Base-by-base conservation (phyloP, 106 monocot genomes). In the Acorus gramineus region DNA sequence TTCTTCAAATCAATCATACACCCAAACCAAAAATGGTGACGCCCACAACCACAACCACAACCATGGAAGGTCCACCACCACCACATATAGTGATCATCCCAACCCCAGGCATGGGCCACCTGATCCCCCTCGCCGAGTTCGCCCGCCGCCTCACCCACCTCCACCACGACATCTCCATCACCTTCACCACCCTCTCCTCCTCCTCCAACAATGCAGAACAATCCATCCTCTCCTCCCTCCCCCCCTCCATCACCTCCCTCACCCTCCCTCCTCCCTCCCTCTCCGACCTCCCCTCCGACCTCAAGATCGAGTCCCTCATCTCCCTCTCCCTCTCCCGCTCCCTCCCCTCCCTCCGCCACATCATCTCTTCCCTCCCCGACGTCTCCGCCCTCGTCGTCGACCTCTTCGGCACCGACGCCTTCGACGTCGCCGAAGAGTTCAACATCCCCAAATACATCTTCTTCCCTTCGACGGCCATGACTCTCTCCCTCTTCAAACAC, bases 361-460 rank as follows among this genome's bases (percentile, higher is more conserved):
- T 49, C 7, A 71, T 90, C 64, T 8, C 4, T 11, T 7, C 49
- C 42, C 70, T 80, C 54, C 8, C 44, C 8, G 47, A 7, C 53
- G 28, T 28, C 28, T 28, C 28, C 28, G 28, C 28, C 28, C 70
- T 80, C 58, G 69, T 91, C 63, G 11, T 11, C 68, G 91, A 91
- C 63, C 53, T 91, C n/a, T 86, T 86, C 61, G 71, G 76, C 28
- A 6, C 62, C 42, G 60, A 55, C 28, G 61, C 60, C 13, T 54
- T 79, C 46, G 57, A 51, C 7, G 56, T 68, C 1, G 86, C 81
- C 12, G 14, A 8, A 13, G 79, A 81, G 47, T 49, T 84, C 48
- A 52, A 52, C 10, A 14, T 91, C 47, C 79, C 70, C 1, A 10
- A 4, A 4, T 84, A 74, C 72, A 8, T 91, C 7, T 74, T 81